Base-by-base conservation (phyloP, 225 moss, liverwort and hornwort genomes). In the Straminergon stramineum region DNA sequence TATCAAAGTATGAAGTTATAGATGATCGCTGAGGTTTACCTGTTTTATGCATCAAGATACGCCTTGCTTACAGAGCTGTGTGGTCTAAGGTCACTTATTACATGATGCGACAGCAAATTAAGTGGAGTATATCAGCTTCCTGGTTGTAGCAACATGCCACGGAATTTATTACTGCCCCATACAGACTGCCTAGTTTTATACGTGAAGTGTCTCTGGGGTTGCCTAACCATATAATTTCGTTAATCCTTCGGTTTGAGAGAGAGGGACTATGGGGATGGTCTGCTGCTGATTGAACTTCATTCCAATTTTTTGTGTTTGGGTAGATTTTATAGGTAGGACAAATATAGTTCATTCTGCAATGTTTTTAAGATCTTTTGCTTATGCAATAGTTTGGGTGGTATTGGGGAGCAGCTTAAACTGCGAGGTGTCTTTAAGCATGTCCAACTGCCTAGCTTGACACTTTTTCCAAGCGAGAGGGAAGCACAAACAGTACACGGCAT, bases 101-200 rank as follows among this genome's bases (percentile, higher is more conserved):
- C 17, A 86, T 85, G 94, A 93, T 94, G 94, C 94, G 45, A 94
- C 48, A 94, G 65, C 26, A 79, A 87, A 85, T 66, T n/a, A 79
- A 90, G 81, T 93, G 94, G 91, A 89, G 94, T 94, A 94, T 92
- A 94, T 94, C 93, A 94, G 93, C 93, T 93, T 94, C 94, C 94
- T 91, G 93, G 94, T 91, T 93, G 89, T 87, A 94, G 94, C 83
- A 89, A 85, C 93, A 94, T 89, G 93, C 91, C 94, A 86, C 67
- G 93, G 94, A 90, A 94, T 89, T 94, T 94, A 94, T 94, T 94
- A 93, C 52, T 93, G 84, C 94, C 86, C 89, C 93, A 90, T 89
- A 94, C 85, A 94, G 20, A n/a, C 67, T 89, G n/a, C 75, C 68
- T 80, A 43, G 45, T 53, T 56, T 67, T 67, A 53, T 27, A 39